Percentiles rank a stretch among this genome's conserved stretches.
phyloP scores from a whole-genome alignment of 345 rosid species.

The Litchi chinensis region DNA sequence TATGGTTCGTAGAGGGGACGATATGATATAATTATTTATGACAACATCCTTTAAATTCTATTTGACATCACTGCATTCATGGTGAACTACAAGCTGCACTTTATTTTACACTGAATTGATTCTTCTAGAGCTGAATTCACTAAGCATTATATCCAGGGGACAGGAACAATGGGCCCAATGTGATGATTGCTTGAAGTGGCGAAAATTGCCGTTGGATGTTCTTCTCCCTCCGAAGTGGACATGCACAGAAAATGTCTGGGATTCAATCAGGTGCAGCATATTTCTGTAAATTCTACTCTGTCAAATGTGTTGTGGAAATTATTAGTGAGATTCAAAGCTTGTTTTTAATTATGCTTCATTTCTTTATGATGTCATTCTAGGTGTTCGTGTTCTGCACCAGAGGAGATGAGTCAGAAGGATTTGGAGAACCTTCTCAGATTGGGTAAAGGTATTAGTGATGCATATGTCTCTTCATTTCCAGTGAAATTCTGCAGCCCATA shows the following conservation, averaged over 20 bases:
- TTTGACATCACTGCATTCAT: constrained; percentile 8
- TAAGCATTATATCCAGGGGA: constrained; percentile 40
- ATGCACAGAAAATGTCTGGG: constrained; percentile 78
- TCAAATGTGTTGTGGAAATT: background rate
- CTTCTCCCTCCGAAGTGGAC: constrained; percentile 83
- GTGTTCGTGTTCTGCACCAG: constrained; percentile 66
- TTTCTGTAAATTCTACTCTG: background rate
- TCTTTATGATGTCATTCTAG: constrained; percentile 41
- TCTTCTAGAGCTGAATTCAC: constrained; percentile 15
- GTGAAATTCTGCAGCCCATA: background rate
- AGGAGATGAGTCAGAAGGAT: constrained; percentile 61
- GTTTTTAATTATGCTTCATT: background rate
- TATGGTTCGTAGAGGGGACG: background rate
- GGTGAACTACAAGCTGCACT: background rate
- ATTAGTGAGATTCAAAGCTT: background rate
- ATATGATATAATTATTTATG: background rate
- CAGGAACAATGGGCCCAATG: constrained; percentile 87
- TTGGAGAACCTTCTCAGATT: constrained; percentile 56
- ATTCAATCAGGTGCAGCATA: constrained; percentile 52
- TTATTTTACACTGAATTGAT: background rate
- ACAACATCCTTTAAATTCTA: background rate
- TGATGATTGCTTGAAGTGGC: constrained; percentile 86
- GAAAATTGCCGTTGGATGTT: constrained; percentile 67
- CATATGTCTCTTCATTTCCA: constrained; percentile 8
- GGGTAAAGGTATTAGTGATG: constrained; percentile 53